A percentile compares a stretch with the other conserved stretches of the same genome.
phyloP scores from a whole-genome alignment of 1,284 basidiomycete species.

The Macrocystidia cucumis region DNA sequence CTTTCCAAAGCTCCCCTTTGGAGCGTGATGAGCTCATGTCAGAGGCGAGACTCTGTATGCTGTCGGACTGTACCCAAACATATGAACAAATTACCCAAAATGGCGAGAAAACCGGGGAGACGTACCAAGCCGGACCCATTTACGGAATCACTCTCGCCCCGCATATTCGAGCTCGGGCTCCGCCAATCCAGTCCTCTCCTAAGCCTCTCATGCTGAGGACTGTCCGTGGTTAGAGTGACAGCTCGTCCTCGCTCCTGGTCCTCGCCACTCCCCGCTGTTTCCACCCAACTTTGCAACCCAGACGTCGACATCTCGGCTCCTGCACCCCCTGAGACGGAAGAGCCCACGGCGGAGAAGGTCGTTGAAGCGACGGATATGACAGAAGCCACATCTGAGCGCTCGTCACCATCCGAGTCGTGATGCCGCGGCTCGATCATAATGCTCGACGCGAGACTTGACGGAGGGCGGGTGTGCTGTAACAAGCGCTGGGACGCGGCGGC shows the following conservation, averaged over 20 bases:
- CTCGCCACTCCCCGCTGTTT: conserved; percentile 23
- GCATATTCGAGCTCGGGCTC: no score
- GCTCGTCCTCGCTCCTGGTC: no score
- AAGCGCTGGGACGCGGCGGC: conserved; percentile 15
- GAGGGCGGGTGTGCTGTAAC: no score
- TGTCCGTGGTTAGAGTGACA: no score
- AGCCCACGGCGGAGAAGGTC: conserved; percentile 15
- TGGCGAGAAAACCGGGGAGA: conserved; percentile 3
- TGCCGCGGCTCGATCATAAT: conserved; percentile 33
- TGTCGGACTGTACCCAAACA: conserved; percentile 19
- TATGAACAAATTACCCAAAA: background rate
- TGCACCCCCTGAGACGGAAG: conserved; percentile 3
- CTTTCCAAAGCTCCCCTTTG: conserved; percentile 75
- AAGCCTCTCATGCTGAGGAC: no score
- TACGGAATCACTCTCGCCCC: conserved; percentile 13
- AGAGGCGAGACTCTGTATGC: conserved; percentile 17
- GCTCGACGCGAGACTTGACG: conserved; percentile 37
- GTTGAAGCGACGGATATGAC: conserved; percentile 26
- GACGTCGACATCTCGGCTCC: conserved; percentile 15
- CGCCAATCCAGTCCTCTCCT: conserved; percentile 26
- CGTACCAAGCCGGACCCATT: conserved; percentile 19
- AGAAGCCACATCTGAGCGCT: conserved; percentile 44
- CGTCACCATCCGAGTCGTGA: no score
- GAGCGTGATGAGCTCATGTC: conserved; percentile 28
- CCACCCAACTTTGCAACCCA: conserved; percentile 45